These are phyloP conservation scores for Candida awuae DNA, from an alignment of 805 yeast species.

Conservation along the genomic window DNA sequence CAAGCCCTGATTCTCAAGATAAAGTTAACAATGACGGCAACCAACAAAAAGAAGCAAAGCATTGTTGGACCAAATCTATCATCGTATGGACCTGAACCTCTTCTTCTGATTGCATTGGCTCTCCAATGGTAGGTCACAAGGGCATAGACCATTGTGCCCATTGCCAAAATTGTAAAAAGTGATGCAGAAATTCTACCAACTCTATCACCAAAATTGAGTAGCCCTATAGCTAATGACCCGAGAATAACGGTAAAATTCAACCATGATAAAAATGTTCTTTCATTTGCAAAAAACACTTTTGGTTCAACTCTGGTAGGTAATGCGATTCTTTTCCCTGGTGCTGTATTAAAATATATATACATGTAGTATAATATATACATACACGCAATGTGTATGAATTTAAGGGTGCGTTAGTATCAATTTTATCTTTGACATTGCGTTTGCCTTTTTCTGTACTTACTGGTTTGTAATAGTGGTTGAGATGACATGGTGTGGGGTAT, in stretches of 20 bases:
- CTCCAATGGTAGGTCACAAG: constrained; percentile 97
- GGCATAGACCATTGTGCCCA: constrained; percentile 97
- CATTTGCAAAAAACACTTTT: constrained; percentile 97
- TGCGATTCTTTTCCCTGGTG: constrained; percentile 79
- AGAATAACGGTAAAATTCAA: constrained; percentile 96
- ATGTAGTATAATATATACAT: no score
- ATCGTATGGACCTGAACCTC: constrained; percentile 99
- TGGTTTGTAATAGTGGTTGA: constrained; percentile 65
- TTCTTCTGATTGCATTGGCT: constrained; percentile 94
- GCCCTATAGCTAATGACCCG: constrained; percentile 94
- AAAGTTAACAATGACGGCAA: constrained; percentile 92
- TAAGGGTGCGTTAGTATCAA: background rate
- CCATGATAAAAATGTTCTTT: constrained; percentile 97
- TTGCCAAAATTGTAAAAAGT: constrained; percentile 88
- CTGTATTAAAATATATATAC: constrained; percentile 15
- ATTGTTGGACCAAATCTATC: constrained; percentile 98
- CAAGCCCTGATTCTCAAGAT: constrained; percentile 65
- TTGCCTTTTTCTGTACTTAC: constrained; percentile 29
- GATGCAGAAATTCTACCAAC: constrained; percentile 92
- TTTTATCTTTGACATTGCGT: background rate
- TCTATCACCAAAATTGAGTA: constrained; percentile 91
- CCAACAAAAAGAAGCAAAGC: constrained; percentile 85
- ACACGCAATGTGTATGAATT: no score
- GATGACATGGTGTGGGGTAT: constrained; percentile 44
- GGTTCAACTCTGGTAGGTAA: constrained; percentile 98